Base-by-base conservation (phyloP, 129 eudicot genomes). In the Lactuca sativa region DNA sequence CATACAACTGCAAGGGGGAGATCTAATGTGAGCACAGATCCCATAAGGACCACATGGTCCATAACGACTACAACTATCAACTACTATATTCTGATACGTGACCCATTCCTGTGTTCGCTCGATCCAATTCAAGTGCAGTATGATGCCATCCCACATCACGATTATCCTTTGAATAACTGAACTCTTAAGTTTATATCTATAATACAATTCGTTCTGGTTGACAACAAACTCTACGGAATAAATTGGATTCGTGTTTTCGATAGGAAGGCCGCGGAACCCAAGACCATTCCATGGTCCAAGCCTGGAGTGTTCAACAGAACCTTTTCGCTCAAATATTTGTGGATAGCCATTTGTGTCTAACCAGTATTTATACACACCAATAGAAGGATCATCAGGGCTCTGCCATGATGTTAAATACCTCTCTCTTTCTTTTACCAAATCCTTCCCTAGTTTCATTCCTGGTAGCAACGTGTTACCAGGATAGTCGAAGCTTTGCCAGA, bases 311-410 rank as follows among this genome's bases (percentile, higher is more conserved):
- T 49, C 31, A 59, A 17, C n/a, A 2, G 11, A 7, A 30, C 72
- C 81, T 3, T 59, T 41, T 44, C 10, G 62, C 30, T 77, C 9
- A 10, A 76, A 8, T 4, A 13, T 15, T 54, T 89, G 91, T 3
- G 96, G 89, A 17, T 75, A 77, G 11, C 86, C 84, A 5, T 79
- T 49, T 15, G 72, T 55, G 61, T 80, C 86, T 3, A 62, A 0
- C 11, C 51, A 71, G 57, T 14, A 14, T 7, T 62, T 67, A 57
- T 34, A 81, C 7, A 36, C 69, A 2, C 96, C 91, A 0, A 51
- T 51, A 9, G 89, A 67, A 0, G 96, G 96, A 85, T 89, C 89
- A n/a, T 82, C 85, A 8, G 16, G 16, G 66, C 79, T 86, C 73
- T 71, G 83, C 89, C 89, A 89, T 1, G 96, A 78, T 4, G 79